These are phyloP conservation scores for Pezicula radicicola DNA, from an alignment of 2,329 filamentous ascomycete genomes.

Conservation along the genomic window DNA sequence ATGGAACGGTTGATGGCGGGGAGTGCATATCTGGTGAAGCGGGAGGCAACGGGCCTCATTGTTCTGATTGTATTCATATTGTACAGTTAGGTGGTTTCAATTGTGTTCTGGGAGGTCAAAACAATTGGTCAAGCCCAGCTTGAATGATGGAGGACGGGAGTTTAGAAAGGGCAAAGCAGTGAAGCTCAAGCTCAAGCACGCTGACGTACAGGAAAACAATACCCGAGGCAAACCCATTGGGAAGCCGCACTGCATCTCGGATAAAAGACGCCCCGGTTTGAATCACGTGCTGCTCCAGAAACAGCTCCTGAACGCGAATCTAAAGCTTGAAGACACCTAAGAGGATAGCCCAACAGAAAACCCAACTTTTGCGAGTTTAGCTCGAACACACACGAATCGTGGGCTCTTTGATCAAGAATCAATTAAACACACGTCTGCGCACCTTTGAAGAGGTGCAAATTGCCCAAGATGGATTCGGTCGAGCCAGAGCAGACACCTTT, in stretches of 20 bases:
- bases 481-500: constrained; percentile 92
- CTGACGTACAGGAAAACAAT: background rate
- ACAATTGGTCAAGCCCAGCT: background rate
- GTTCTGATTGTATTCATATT: constrained; percentile 26
- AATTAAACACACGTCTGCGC: background rate
- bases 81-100: background rate
- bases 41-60: constrained; percentile 26
- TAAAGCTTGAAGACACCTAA: too few relatives aligned
- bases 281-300: too few relatives aligned
- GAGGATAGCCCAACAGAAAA: too few relatives aligned
- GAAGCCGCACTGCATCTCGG: too few relatives aligned
- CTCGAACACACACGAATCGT: too few relatives aligned
- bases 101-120: background rate
- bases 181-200: background rate
- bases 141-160: background rate
- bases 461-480: constrained; percentile 69
- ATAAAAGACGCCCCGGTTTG: too few relatives aligned
- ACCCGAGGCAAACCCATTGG: too few relatives aligned
- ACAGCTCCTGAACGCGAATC: too few relatives aligned
- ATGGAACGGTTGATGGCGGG: constrained; percentile 23
- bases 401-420: too few relatives aligned
- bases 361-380: too few relatives aligned
- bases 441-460: constrained; percentile 3
- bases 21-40: constrained; percentile 23
- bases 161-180: too few relatives aligned